Conservation (phyloP, 495 filamentous ascomycete genomes). For the Annulohypoxylon nitens region DNA sequence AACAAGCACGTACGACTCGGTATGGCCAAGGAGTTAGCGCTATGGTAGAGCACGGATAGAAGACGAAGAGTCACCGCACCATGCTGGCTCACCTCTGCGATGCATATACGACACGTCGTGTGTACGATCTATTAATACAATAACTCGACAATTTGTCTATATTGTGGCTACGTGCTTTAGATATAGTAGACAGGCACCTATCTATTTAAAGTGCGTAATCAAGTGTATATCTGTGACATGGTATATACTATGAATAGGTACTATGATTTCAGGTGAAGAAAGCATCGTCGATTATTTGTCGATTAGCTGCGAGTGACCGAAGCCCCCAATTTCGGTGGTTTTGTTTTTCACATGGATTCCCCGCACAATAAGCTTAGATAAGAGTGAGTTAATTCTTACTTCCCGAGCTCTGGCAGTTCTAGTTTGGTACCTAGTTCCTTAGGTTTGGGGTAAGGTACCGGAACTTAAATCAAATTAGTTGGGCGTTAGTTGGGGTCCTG, state of each 20-base stretch:
- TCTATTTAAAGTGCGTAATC: neutral
- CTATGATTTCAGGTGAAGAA: neutral
- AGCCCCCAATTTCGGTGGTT: conserved; percentile 40
- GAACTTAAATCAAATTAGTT: conserved; percentile 32
- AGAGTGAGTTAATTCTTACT: conserved; percentile 21
- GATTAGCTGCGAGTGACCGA: conserved; percentile 18
- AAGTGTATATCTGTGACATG: neutral
- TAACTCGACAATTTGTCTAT: neutral
- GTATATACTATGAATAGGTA: neutral
- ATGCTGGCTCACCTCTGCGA: conserved; percentile 28
- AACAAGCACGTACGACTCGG: neutral
- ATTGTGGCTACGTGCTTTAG: too few relatives aligned
- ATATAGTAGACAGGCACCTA: neutral
- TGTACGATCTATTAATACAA: neutral
- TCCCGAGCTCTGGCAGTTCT: conserved; percentile 12
- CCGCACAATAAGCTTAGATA: conserved; percentile 42
- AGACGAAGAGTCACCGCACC: neutral
- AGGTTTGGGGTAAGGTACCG: conserved; percentile 35
- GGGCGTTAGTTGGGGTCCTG: conserved; percentile 27
- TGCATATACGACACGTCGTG: conserved; percentile 52
- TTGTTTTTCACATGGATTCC: conserved; percentile 37
- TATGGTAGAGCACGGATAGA: neutral
- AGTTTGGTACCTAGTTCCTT: neutral
- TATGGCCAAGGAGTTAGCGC: neutral
- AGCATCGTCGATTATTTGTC: conserved; percentile 19